These are phyloP conservation scores for Umbilicaria muhlenbergii DNA, from an alignment of 495 filamentous ascomycete genomes.

Conservation along the genomic window DNA sequence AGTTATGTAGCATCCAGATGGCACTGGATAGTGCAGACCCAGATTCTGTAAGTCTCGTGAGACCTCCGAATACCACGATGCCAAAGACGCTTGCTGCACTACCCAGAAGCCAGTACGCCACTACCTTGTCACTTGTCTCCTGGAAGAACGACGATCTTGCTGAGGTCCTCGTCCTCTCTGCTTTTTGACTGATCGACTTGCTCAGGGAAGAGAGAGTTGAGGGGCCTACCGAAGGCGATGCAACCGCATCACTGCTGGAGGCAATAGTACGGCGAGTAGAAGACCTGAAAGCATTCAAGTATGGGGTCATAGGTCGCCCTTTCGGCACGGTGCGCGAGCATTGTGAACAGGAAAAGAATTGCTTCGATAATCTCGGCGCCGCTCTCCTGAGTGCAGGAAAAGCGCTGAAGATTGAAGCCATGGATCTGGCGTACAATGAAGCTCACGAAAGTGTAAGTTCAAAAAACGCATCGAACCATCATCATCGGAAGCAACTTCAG, in stretches of 20 bases:
- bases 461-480: background rate
- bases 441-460: background rate
- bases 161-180: background rate
- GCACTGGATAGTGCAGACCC: constrained; percentile 40
- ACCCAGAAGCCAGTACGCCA: constrained; percentile 85
- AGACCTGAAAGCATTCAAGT: constrained; percentile 8
- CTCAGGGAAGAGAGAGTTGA: constrained; percentile 11
- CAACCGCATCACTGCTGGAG: background rate
- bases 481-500: background rate
- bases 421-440: constrained; percentile 4
- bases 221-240: background rate
- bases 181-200: background rate
- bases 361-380: constrained; percentile 28
- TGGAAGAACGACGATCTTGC: constrained; percentile 39
- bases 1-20: background rate
- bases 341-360: constrained; percentile 38
- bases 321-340: constrained; percentile 26
- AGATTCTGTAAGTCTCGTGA: constrained; percentile 89
- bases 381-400: constrained; percentile 35
- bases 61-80: constrained; percentile 86
- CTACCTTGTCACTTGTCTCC: constrained; percentile 49
- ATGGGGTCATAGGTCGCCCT: too few species aligned
- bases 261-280: constrained; percentile 1
- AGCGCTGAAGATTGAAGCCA: constrained; percentile 20
- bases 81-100: constrained; percentile 89